These are phyloP conservation scores for Talaromyces borbonicus DNA, from an alignment of 495 filamentous ascomycete species.

Conservation along the genomic window DNA sequence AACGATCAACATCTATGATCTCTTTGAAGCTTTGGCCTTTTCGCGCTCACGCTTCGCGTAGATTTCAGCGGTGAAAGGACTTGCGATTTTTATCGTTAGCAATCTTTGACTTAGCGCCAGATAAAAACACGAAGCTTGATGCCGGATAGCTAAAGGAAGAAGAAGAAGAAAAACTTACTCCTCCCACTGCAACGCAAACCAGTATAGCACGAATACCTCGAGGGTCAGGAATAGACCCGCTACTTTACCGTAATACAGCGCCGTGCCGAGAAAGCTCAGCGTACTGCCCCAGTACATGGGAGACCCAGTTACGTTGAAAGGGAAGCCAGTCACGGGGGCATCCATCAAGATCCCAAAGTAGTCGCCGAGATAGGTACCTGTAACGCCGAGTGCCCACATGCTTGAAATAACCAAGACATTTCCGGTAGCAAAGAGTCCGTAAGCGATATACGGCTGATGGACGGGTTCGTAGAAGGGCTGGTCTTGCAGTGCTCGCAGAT, in stretches of 20 bases:
- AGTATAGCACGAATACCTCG: slow-evolving; percentile 69
- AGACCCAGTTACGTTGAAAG: slow-evolving; percentile 84
- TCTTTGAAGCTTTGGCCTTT: slow-evolving; percentile 34
- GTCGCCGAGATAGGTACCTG: slow-evolving; percentile 93
- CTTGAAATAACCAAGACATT: slow-evolving; percentile 79
- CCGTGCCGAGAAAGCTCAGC: slow-evolving; percentile 81
- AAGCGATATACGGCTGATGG: slow-evolving; percentile 68
- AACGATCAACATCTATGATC: slow-evolving; percentile 18
- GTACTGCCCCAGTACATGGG: slow-evolving; percentile 97
- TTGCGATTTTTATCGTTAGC: slow-evolving; percentile 15
- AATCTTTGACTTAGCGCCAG: too few relatives aligned
- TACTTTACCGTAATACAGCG: slow-evolving; percentile 81
- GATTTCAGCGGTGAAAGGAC: slow-evolving; percentile 89
- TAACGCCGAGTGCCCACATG: slow-evolving; percentile 90
- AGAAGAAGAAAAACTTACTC: slow-evolving; percentile 46
- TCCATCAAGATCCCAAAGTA: slow-evolving; percentile 99
- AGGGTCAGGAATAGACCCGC: slow-evolving; percentile 72
- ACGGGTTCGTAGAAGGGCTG: slow-evolving; percentile 35
- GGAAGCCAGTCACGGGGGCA: slow-evolving; percentile 81
- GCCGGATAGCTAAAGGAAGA: slow-evolving; percentile 15
- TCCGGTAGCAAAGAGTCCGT: slow-evolving; percentile 58
- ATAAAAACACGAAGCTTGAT: too few relatives aligned
- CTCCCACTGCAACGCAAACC: slow-evolving; percentile 77
- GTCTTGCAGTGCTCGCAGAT: slow-evolving; percentile 31
- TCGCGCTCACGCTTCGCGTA: slow-evolving; percentile 72